phyloP scores from a whole-genome alignment of 2,329 filamentous ascomycete genomes.

The Verticillium tricorpus region DNA sequence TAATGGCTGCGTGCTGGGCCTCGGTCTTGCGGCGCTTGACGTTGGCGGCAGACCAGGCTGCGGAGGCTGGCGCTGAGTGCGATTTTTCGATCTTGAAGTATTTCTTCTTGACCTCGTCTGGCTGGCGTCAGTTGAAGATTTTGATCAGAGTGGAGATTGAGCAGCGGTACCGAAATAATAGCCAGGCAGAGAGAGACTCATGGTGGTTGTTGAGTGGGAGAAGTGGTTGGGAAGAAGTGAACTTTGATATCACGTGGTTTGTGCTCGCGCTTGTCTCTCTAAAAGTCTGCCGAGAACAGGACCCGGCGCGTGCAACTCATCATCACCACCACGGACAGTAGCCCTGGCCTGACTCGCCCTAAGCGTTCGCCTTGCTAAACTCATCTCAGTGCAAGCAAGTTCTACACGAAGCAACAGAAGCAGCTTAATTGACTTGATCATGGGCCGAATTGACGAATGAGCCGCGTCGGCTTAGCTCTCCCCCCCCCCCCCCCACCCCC shows the following conservation, averaged over 20 bases:
- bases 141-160: neutral
- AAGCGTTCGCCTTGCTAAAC: neutral
- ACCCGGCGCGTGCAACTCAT: neutral
- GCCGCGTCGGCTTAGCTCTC: neutral
- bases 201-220: neutral
- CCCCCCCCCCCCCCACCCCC: too few species aligned
- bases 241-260: neutral
- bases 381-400: neutral
- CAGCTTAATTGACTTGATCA: neutral
- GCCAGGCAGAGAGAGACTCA: slow-evolving; percentile 39
- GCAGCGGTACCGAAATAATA: slow-evolving; percentile 45
- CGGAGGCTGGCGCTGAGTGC: slow-evolving; percentile 43
- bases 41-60: slow-evolving; percentile 52
- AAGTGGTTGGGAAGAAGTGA: neutral
- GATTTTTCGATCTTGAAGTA: slow-evolving; percentile 65
- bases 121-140: neutral
- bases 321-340: neutral
- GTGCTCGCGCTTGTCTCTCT: neutral
- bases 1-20: slow-evolving; percentile 28
- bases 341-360: neutral
- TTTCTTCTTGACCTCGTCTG: slow-evolving; percentile 54
- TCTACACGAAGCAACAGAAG: too few species aligned
- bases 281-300: neutral
- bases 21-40: slow-evolving; percentile 52
- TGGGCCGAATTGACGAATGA: neutral